Base-by-base conservation (phyloP, 768 basidiomycete genomes). In the Boletellus sp. region DNA sequence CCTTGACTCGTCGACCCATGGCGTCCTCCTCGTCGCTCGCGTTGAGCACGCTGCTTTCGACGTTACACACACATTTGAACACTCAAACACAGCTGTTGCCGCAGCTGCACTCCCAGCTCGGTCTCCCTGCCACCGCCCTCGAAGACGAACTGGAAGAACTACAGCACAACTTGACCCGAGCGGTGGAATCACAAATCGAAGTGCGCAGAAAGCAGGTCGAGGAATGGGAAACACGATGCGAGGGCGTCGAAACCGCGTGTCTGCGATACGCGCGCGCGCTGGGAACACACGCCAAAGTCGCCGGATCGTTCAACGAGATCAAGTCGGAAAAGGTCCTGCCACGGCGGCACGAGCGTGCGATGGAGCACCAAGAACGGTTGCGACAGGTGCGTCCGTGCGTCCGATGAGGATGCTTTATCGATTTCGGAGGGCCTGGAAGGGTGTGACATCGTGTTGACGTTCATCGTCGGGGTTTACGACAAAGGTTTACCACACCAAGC, bases 51-150 rank as follows among this genome's bases (percentile, higher is more conserved):
- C 76, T 92, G 15, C 75, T 93, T 9, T 81, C 87, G 64, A 85
- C 88, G 19, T 67, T 94, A 23, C 87, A 91, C 55, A 77, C 82
- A 3, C 86, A 89, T 65, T 72, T 93, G 6, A 86, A 87, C 65
- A 71, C 83, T 2, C 91, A 94, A 68, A 90, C 89, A 0, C 84
- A 87, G 54, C 75, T 90, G 28, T 74, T 95, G 2, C 90, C 90
- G 15, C 82, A 84, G 7, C 74, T 95, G 4, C 91, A 94, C 67
- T 75, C 80, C 1, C 90, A 90, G 61, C 86, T 95, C 15, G 91
- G 90, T 28, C 76, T 94, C 13, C 90, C 92, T 9, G 69, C 81
- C 23, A 81, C 83, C 11, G 85, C 90, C 0, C 79, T 94, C 37
- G 82, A 89, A 64, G 85, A 90, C 64, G 93, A 96, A 51, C 76